These are phyloP conservation scores for Allantophomopsis lycopodina DNA, from an alignment of 2,329 filamentous ascomycete genomes.

Conservation along the genomic window DNA sequence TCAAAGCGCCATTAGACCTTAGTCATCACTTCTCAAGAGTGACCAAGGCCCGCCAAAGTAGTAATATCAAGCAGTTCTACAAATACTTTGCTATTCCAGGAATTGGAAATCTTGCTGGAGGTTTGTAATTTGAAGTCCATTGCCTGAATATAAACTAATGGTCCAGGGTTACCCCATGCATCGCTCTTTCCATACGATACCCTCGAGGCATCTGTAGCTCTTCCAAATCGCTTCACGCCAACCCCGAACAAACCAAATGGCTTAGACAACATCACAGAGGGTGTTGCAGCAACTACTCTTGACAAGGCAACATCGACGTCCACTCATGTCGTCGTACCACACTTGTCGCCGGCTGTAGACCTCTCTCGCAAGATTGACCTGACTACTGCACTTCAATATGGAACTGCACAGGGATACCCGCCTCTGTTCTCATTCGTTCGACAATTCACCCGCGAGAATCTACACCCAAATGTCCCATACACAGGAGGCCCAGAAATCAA, in stretches of 20 bases:
- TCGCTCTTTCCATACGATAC: constrained; percentile 85
- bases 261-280: constrained; percentile 23
- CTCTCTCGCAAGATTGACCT: constrained; percentile 63
- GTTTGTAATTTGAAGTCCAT: constrained; percentile 23
- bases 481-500: constrained; percentile 62
- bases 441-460: constrained; percentile 60
- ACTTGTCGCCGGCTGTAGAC: constrained; percentile 43
- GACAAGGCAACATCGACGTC: constrained; percentile 12
- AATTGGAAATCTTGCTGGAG: constrained; percentile 48
- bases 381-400: constrained; percentile 74
- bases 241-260: constrained; percentile 44
- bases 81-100: constrained; percentile 61
- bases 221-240: constrained; percentile 60
- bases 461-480: constrained; percentile 77
- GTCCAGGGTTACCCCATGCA: constrained; percentile 62
- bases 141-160: not conserved
- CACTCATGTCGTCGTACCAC: constrained; percentile 57
- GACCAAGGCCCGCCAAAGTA: constrained; percentile 50
- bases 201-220: constrained; percentile 67
- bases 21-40: constrained; percentile 65
- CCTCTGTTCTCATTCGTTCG: constrained; percentile 66
- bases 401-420: constrained; percentile 68
- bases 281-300: constrained; percentile 19
- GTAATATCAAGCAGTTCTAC: constrained; percentile 69
- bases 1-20: constrained; percentile 49